These are phyloP conservation scores for Moricandia moricandioides DNA, from an alignment of 345 rosid genomes.

Conservation along the genomic window DNA sequence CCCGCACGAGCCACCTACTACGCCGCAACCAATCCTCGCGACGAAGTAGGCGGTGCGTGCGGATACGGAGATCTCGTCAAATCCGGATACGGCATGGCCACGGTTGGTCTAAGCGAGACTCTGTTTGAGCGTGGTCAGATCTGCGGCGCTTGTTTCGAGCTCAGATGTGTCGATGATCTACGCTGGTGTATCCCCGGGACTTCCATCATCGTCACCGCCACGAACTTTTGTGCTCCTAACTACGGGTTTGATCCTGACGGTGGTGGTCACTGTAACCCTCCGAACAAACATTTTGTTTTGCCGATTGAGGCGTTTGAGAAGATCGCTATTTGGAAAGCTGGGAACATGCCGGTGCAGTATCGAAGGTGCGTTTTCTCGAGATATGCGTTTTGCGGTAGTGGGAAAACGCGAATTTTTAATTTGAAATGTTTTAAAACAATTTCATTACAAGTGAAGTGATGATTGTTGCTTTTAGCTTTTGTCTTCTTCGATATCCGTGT, in stretches of 20 bases:
- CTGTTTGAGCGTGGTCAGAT: constrained; percentile 87
- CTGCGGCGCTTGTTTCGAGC: constrained; percentile 95
- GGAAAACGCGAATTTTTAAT: constrained; percentile 5
- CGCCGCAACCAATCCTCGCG: constrained; percentile 87
- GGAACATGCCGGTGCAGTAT: constrained; percentile 90
- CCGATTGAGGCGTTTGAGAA: constrained; percentile 97
- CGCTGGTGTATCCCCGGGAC: constrained; percentile 97
- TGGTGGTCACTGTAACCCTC: constrained; percentile 94
- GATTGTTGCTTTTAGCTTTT: constrained; percentile 16
- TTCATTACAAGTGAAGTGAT: neutral
- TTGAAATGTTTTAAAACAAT: neutral
- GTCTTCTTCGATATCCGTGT: constrained; percentile 31
- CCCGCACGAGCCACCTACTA: constrained; percentile 93
- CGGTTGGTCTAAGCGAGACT: constrained; percentile 78
- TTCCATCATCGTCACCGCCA: constrained; percentile 71
- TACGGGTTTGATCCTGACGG: constrained; percentile 75
- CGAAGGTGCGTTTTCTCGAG: constrained; percentile 52
- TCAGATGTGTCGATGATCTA: constrained; percentile 84
- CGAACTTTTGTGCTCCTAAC: constrained; percentile 96
- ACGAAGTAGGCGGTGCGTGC: constrained; percentile 86
- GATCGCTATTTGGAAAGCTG: constrained; percentile 98
- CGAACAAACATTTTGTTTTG: constrained; percentile 84
- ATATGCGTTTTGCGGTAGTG: constrained; percentile 27
- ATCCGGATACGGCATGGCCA: constrained; percentile 90
- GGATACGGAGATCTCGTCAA: constrained; percentile 83